Conservation (phyloP, 257 asterid genomes). For the Solanum chaucha region DNA sequence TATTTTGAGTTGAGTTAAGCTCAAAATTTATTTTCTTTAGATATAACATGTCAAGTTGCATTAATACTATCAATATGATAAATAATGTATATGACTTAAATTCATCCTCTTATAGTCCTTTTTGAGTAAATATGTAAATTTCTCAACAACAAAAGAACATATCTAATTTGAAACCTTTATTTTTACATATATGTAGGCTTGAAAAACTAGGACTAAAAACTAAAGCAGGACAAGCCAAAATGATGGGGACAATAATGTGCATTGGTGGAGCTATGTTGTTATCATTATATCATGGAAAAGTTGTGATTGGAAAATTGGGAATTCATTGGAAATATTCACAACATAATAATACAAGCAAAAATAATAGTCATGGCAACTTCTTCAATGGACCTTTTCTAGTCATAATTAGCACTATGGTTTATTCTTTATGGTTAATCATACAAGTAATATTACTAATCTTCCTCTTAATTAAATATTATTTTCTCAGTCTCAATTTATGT, state of each 20-base stretch:
- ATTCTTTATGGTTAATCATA: conserved; percentile 68
- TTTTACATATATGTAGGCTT: conserved; percentile 14
- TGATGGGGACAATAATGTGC: conserved; percentile 52
- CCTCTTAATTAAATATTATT: no score
- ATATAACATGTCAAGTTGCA: background rate
- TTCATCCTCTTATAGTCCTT: no score
- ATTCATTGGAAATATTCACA: conserved; percentile 65
- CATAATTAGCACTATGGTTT: conserved; percentile 52
- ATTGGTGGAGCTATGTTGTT: conserved; percentile 68
- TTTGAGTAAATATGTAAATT: background rate
- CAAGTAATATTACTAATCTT: conserved; percentile 29
- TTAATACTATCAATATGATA: background rate
- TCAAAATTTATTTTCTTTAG: no score
- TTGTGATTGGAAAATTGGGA: conserved; percentile 35
- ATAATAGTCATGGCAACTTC: conserved; percentile 26
- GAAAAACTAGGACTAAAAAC: conserved; percentile 49
- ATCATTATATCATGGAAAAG: conserved; percentile 55
- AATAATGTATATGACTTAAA: no score
- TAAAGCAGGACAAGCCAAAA: conserved; percentile 58
- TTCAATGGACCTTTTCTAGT: conserved; percentile 60
- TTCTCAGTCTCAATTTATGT: background rate
- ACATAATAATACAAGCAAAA: conserved; percentile 10
- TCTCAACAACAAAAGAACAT: background rate
- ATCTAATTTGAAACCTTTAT: background rate
- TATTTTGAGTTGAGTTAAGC: background rate